These are phyloP conservation scores for Yamadazyma siamensis DNA, from an alignment of 1,139 yeast species.

Conservation along the genomic window DNA sequence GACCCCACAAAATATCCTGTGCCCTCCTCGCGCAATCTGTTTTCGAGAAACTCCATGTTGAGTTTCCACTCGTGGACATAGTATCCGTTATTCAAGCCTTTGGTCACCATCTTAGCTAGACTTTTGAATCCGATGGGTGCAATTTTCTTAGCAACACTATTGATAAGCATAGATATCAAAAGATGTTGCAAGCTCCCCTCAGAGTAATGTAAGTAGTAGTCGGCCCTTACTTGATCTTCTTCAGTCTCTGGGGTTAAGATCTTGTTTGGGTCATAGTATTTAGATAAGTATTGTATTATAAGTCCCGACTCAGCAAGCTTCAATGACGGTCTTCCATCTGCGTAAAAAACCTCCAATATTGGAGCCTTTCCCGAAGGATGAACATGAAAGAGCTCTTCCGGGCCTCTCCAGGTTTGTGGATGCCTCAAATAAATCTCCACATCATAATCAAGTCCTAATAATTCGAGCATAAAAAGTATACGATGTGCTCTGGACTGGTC, in stretches of 20 bases:
- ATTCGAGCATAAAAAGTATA: constrained; percentile 37
- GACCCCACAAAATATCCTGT: constrained; percentile 55
- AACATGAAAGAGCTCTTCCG: constrained; percentile 43
- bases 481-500: constrained; percentile 37
- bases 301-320: constrained; percentile 47
- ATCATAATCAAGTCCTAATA: constrained; percentile 46
- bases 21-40: constrained; percentile 32
- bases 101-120: constrained; percentile 37
- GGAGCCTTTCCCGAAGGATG: constrained; percentile 62
- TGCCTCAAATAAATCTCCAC: constrained; percentile 46
- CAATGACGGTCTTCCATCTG: constrained; percentile 36
- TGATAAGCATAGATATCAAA: constrained; percentile 38
- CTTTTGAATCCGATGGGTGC: constrained; percentile 49
- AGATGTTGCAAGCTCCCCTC: constrained; percentile 58
- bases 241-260: constrained; percentile 29
- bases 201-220: constrained; percentile 51
- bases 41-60: constrained; percentile 41
- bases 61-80: constrained; percentile 41
- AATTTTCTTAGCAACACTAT: constrained; percentile 32
- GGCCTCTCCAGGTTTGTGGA: constrained; percentile 39
- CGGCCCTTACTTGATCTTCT: constrained; percentile 37
- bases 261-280: constrained; percentile 35
- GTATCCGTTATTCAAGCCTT: constrained; percentile 39
- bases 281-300: constrained; percentile 42
- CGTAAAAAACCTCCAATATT: constrained; percentile 43